Evolutionary conservation across 2,329 filamentous ascomycete genomes (phyloP), one percentile per base, ranked within the genome.

Genomic region (Fusarium sp.): DNA sequence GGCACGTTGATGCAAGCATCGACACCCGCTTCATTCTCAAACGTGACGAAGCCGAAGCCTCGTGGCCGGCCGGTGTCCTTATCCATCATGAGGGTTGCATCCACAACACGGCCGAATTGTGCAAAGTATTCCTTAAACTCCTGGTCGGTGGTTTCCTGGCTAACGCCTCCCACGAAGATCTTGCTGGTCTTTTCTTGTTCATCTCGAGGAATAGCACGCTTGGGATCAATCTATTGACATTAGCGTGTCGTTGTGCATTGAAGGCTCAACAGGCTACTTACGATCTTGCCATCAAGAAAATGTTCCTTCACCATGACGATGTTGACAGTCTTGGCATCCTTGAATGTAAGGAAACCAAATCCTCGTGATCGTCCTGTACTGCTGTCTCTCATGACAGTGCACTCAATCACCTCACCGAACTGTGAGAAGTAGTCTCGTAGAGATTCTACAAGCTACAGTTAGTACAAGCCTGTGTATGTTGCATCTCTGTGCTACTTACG

Each of bases 231-330:
- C 96, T 98, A 60, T 2, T 9, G 2, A 5, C 21, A 57, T 80
- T 61, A 81, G 73, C 56, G 11, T 33, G 19, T 10, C 47, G 7
- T 19, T 13, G 40, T 19, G 28, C 10, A 5, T n/a, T 5, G 7
- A 3, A 14, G 9, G 17, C 26, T 19, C 10, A 28, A 15, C 10
- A 54, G 60, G 39, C 43, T 38, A 83, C 93, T 84, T 87, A 98
- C 96, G 80, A 99, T 98, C 82, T 99, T 99, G 66, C 96, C 96
- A 78, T 99, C 96, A 22, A 99, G 87, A 74, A 95, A 97, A 80
- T 99, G 96, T 79, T 99, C 96, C 82, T 99, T 99, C 67, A 99
- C 96, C 96, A 99, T 99, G 69, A 99, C 96, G 72, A 94, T 97
- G 79, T 99, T 99, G 71, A 99, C 96, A 6, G 94, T 97, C 83